Evolutionary conservation across 2,329 filamentous ascomycete species (phyloP).

Genomic region (Trichophyton schoenleinii): DNA sequence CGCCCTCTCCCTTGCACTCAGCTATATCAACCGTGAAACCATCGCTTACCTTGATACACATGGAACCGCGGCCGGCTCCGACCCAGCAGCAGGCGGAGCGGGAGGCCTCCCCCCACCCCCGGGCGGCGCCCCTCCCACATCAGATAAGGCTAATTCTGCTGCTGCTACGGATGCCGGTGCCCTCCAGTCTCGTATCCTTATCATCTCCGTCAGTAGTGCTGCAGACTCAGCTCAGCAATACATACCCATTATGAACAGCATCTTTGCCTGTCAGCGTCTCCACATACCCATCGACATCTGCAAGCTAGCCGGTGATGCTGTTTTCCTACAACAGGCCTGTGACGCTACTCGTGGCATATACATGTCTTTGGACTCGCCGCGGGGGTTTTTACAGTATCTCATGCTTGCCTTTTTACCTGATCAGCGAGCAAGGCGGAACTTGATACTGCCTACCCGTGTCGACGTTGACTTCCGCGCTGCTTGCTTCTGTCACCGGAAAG

Average conservation of each 20-base stretch:
- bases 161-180: conserved; percentile 30
- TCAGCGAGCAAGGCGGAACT: conserved; percentile 46
- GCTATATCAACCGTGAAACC: conserved; percentile 76
- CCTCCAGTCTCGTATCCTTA: conserved; percentile 70
- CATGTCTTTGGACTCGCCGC: conserved; percentile 49
- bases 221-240: conserved; percentile 81
- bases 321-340: conserved; percentile 85
- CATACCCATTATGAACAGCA: conserved; percentile 96
- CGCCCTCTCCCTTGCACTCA: conserved; percentile 75
- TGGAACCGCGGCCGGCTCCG: conserved; percentile 31
- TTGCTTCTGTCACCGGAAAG: conserved; percentile 87
- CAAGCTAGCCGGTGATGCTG: conserved; percentile 70
- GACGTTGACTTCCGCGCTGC: conserved; percentile 95
- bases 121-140: conserved; percentile 10
- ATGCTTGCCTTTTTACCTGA: conserved; percentile 89
- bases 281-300: conserved; percentile 86
- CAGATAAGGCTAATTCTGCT: conserved; percentile 7
- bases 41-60: conserved; percentile 51
- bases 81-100: conserved; percentile 20
- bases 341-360: conserved; percentile 61
- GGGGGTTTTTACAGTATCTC: conserved; percentile 75
- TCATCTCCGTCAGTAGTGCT: conserved; percentile 80
- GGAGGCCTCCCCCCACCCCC: conserved; percentile 12
- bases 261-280: conserved; percentile 84
- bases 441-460: conserved; percentile 69